Base-by-base conservation (phyloP, 2,329 filamentous ascomycete genomes). In the Nemania sp. region DNA sequence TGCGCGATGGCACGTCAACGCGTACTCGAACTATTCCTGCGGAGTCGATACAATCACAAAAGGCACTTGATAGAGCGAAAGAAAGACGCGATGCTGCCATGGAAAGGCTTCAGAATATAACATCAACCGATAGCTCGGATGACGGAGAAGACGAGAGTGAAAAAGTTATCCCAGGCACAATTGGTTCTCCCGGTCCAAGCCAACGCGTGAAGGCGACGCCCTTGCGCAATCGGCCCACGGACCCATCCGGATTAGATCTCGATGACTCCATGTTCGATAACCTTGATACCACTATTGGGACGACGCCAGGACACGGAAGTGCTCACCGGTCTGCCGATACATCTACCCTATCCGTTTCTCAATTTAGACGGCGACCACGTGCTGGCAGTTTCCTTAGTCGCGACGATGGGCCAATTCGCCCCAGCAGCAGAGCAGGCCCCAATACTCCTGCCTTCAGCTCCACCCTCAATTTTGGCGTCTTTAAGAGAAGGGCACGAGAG, bases 401-500 rank as follows among this genome's bases (percentile, higher is more conserved):
- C 6, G 77, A 77, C 29, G 76, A 78, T 59, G 78, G 77, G 1
- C 74, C 76, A 3, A 75, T 79, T 55, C 72, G 78, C 35, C 78
- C 78, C 18, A 77, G 76, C 62, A 79, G 78, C 64, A 77, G 78
- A 49, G 66, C 76, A 5, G 77, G 77, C 5, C 72, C 74, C 45
- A 78, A 74, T 54, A 79, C 78, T 2, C 77, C 77, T 56, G 74
- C 67, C 32, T 65, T 77, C 26, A 76, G 79, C 64, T 81, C 80
- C 13, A 79, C 78, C 13, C 78, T 82, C 73, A 89, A 86, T 66
- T 83, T 90, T 58, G 87, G 87, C 15, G 79, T 83, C 5, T 90
- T 90, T 77, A 85, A 83, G 75, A 81, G 88, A 45, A 83, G 88
- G 52, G 82, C 82, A 20, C 82, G 88, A 53, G 87, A 90, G 75